Base-by-base conservation (phyloP, 75 land plant species). In the Picea glauca region DNA sequence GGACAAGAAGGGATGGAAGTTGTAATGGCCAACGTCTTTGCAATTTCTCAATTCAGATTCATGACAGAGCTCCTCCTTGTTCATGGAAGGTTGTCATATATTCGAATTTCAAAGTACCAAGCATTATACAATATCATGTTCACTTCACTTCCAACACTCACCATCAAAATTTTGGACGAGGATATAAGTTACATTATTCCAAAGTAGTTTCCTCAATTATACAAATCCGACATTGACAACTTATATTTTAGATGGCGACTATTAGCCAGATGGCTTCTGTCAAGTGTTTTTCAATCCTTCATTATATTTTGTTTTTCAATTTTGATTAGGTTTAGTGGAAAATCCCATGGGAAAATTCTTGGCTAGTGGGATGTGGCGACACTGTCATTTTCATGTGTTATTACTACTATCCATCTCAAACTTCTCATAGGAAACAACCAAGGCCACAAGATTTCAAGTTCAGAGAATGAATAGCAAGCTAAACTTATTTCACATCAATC, bases 1-100 rank as follows among this genome's bases (percentile, higher is more conserved):
- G 89, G 89, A 20, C 83, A 86, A 40, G 89, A 87, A 61, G 89
- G 89, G 38, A 87, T 85, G 87, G 87, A 87, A 77, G 89, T 87
- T 61, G 87, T 87, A 33, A 87, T 87, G 89, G 89, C 89, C 4
- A 84, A 84, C 60, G 89, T 85, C 58, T 87, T 87, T 77, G 87
- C 87, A 23, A 87, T 87, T 66, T 83, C 84, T 40, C 89, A 87
- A 67, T 87, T 87, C 40, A 74, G 87, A 60, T 87, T 84, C 57
- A 77, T 87, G 46, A 87, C 86, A 67, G 88, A 87, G 43, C 78
- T 87, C 40, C 88, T 87, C 12, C 72, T 87, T 38, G 88, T 87
- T 38, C 88, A 84, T 84, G 88, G 88, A 21, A 73, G 88, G 26
- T 77, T 79, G 79, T 87, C 88, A 38, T 87, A 87, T 61, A 81